Conservation (phyloP, 2,329 filamentous ascomycete species). For the Sclerotinia trifoliorum region DNA sequence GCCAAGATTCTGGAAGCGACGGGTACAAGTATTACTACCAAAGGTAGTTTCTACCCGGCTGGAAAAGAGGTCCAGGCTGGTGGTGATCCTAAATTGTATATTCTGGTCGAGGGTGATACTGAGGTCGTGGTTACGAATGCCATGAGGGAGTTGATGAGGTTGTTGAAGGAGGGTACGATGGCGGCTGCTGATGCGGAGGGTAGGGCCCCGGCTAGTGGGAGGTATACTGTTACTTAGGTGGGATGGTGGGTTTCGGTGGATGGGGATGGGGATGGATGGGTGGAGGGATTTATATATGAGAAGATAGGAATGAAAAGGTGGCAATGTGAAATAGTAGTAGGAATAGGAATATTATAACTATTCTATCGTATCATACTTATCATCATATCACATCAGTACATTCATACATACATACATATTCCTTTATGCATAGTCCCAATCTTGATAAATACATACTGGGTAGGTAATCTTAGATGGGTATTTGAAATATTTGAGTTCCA, state of each 20-base stretch:
- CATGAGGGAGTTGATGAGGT: slow-evolving; percentile 82
- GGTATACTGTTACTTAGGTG: slow-evolving; percentile 78
- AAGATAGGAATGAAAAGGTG: neutral
- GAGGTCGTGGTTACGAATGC: slow-evolving; percentile 88
- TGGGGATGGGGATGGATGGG: neutral
- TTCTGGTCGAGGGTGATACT: slow-evolving; percentile 95
- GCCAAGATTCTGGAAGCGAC: slow-evolving; percentile 96
- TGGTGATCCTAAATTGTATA: slow-evolving; percentile 91
- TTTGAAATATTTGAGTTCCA: neutral
- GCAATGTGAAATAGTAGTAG: neutral
- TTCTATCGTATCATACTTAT: neutral
- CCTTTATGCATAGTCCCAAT: neutral
- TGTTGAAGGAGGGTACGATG: slow-evolving; percentile 87
- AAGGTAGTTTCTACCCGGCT: slow-evolving; percentile 82
- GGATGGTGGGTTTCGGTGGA: slow-evolving; percentile 26
- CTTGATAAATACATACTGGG: neutral
- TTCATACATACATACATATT: neutral
- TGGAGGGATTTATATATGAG: neutral
- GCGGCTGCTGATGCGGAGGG: slow-evolving; percentile 85
- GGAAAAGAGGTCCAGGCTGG: slow-evolving; percentile 76
- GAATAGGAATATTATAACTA: neutral
- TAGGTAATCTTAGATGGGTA: too few species aligned
- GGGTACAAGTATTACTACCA: slow-evolving; percentile 94
- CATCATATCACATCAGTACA: too few species aligned
- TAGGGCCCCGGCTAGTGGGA: slow-evolving; percentile 72